Evolutionary conservation across 495 filamentous ascomycete genomes (phyloP).

Genomic region (Arthonia radiata): DNA sequence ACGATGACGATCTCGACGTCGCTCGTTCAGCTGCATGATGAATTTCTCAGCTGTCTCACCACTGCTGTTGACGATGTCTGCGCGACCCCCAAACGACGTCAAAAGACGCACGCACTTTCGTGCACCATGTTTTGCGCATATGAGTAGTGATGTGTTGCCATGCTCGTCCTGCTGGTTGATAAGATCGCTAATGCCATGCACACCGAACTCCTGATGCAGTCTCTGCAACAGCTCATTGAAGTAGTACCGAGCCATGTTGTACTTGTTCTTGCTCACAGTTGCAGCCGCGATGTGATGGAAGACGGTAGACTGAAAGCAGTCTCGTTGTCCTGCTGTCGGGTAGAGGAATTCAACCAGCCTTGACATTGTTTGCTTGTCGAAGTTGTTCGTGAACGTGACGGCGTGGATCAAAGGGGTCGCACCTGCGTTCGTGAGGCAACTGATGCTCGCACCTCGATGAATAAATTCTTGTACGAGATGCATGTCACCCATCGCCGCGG

Average conservation of each 20-base stretch:
- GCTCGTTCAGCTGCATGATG: constrained; percentile 16
- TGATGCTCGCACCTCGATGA: constrained; percentile 42
- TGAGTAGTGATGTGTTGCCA: constrained; percentile 72
- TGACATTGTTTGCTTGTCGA: constrained; percentile 69
- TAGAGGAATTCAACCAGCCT: constrained; percentile 54
- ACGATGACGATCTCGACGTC: constrained; percentile 2
- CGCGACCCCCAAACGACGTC: constrained; percentile 42
- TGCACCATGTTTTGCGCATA: constrained; percentile 57
- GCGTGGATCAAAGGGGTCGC: constrained; percentile 91
- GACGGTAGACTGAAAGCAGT: constrained; percentile 56
- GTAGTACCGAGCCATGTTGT: constrained; percentile 71
- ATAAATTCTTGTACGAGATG: constrained; percentile 71
- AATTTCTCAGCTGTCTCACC: constrained; percentile 58
- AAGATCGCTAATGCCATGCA: constrained; percentile 40
- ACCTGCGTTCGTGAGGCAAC: constrained; percentile 44
- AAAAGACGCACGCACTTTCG: constrained; percentile 49
- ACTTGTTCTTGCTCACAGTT: constrained; percentile 52
- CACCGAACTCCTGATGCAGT: constrained; percentile 38
- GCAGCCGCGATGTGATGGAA: constrained; percentile 83
- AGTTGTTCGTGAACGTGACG: constrained; percentile 87
- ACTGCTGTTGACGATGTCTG: constrained; percentile 54
- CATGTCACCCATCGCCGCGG: constrained; percentile 89
- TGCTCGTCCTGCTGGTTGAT: constrained; percentile 53
- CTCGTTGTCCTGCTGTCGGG: constrained; percentile 45
- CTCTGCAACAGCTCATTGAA: constrained; percentile 74